Evolutionary conservation across 1,284 basidiomycete species (phyloP), one percentile per base, ranked within the genome.

Genomic region (Salmacisia buchloeana): DNA sequence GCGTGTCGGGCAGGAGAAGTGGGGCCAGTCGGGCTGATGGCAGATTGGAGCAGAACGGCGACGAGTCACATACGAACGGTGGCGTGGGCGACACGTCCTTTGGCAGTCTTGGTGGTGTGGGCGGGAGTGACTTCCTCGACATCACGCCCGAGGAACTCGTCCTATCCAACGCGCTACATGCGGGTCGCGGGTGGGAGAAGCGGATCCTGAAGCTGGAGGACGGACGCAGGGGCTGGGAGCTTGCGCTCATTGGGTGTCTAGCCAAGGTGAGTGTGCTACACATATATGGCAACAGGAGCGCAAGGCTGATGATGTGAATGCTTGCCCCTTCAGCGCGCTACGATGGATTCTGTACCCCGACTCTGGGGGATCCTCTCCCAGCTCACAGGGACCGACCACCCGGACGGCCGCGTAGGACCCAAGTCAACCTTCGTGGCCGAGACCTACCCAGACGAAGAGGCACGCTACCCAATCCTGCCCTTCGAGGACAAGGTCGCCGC

Each of bases 401-500:
- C 65, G 2, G 75, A 74, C 29, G 72, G 72, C 3, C 61, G 65
- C 41, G 69, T 69, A 15, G 72, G 49, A 10, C 49, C 49, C 13
- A 18, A 72, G 39, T 69, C 66, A 31, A 59, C 62, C 45, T 71
- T 62, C 60, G 58, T 67, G n/a, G 67, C 68, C 38, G 70, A 74
- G n/a, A 65, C 70, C 61, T 83, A 69, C 74, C 63, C 65, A 12
- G 49, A 54, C 27, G 49, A 54, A 29, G 29, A 10, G 27, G n/a
- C 34, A 65, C 85, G 89, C 39, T 97, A 96, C 77, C 85, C 87
- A 61, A 80, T 84, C 6, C 83, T 97, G 41, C 85, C 88, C 35
- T 83, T 89, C 15, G 83, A 83, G 58, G 90, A 96, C 78, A 91
- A 92, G 76, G 85, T 97, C 61, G 85, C 88, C 39, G 89, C 96